Evolutionary conservation across 495 filamentous ascomycete species (phyloP), one percentile per base, ranked within the genome.

Genomic region (Daldinia bambusicola): DNA sequence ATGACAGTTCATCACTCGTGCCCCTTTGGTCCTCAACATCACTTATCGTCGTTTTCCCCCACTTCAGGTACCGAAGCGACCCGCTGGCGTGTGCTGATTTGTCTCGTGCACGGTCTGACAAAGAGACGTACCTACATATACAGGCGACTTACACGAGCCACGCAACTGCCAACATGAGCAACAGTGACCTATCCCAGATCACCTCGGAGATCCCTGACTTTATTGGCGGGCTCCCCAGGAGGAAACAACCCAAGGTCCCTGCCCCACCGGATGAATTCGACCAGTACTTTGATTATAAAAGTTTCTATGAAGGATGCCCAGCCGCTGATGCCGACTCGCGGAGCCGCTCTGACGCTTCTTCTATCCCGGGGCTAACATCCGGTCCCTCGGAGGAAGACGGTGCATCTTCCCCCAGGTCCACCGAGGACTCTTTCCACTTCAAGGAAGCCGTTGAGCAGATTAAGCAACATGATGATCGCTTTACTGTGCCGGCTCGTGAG

Each of bases 61-160:
- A 74, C 75, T 75, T 74, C 75, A 77, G 75, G 74, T 77, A 76
- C 75, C 75, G 72, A 76, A 58, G 74, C 66, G 74, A 77, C 75
- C 75, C 75, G 75, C 75, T 75, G 68, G 74, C 70, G 69, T 43
- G 59, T 75, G 75, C 75, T 77, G 75, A 77, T 77, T 77, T 75
- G 75, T 76, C 73, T 77, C 74, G 75, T 73, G 70, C 73, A 76
- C 69, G 73, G 75, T 77, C 75, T 76, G 75, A 77, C 75, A 77
- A 74, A 77, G 74, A 55, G 67, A 74, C 67, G 74, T 77, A 76
- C 75, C 67, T 77, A 72, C 74, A 73, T 77, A 74, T 72, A 75
- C 70, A 75, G 62, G 66, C 67, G 75, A 76, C 75, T 77, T 77
- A 77, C 75, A 77, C 70, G 75, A 75, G 70, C 75, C 74, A 77